Conservation (phyloP, 2,329 filamentous ascomycete species). For the Penicillium capsulatum region DNA sequence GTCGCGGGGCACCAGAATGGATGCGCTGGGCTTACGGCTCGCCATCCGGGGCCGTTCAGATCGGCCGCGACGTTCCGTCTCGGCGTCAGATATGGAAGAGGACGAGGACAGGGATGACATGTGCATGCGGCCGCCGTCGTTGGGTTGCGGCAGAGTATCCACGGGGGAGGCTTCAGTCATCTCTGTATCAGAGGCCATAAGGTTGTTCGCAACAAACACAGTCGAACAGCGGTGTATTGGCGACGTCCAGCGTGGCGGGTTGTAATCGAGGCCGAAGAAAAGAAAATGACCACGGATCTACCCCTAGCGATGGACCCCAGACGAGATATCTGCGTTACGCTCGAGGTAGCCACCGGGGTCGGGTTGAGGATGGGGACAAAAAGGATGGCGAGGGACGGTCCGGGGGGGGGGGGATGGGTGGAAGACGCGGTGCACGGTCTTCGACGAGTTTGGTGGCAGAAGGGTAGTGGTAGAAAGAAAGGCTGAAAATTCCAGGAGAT, state of each 20-base stretch:
- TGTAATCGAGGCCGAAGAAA: neutral
- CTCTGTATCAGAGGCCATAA: slow-evolving; percentile 36
- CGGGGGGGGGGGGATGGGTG: slow-evolving; percentile 1
- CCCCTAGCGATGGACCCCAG: slow-evolving; percentile 38
- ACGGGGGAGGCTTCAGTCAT: slow-evolving; percentile 39
- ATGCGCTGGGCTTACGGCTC: slow-evolving; percentile 73
- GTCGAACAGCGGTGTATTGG: slow-evolving; percentile 13
- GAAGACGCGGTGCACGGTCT: slow-evolving; percentile 2
- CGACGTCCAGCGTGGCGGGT: slow-evolving; percentile 20
- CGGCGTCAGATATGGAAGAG: slow-evolving; percentile 48
- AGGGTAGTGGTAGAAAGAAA: slow-evolving; percentile 2
- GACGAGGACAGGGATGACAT: slow-evolving; percentile 44
- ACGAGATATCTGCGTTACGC: slow-evolving; percentile 36
- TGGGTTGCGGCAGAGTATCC: slow-evolving; percentile 38
- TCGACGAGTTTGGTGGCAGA: too few species aligned
- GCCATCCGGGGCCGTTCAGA: slow-evolving; percentile 62
- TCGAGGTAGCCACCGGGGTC: slow-evolving; percentile 35
- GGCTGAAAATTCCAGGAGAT: slow-evolving; percentile 1
- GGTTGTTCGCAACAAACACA: slow-evolving; percentile 18
- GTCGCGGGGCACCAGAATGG: slow-evolving; percentile 76
- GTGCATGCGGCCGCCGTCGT: slow-evolving; percentile 37
- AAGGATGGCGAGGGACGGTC: slow-evolving; percentile 11
- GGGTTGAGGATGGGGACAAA: slow-evolving; percentile 11
- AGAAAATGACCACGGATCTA: slow-evolving; percentile 28
- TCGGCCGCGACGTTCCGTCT: slow-evolving; percentile 42